Evolutionary conservation across 106 monocot species (phyloP), one percentile per base, ranked within the genome.

Genomic region (Hemerocallis citrina): DNA sequence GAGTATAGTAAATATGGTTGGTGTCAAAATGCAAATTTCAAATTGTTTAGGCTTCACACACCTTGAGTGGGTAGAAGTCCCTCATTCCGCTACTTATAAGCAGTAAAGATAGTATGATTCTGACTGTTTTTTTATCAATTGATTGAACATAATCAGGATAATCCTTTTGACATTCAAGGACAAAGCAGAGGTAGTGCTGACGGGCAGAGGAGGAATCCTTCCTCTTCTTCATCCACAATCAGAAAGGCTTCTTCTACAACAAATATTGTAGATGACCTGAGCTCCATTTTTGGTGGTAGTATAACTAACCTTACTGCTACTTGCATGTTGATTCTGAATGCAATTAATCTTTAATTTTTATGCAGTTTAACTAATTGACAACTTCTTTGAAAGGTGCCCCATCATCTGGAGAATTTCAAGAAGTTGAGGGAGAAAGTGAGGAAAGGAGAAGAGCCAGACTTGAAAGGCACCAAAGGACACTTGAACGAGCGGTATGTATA

Each of bases 261-360:
- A 45, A 91, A 88, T 59, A 74, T 94, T 65, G 81, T 79, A 21
- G 96, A 91, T 82, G 96, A 96, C 34, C 63, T 96, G 30, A 52
- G 64, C 52, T 82, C 96, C 6, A 83, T 96, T 67, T 91, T 96
- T 77, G 86, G 86, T 72, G 90, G 96, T 91, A 81, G 52, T 42
- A 37, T 41, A 50, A 16, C 3, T 64, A 23, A 21, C 56, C 37
- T 17, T 52, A 32, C 34, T 45, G 56, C 30, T 6, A 13, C 32
- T 24, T 34, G 27, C 25, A 17, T 3, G 17, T 48, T 58, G 19
- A 31, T 15, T 31, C n/a, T 50, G 56, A 8, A 25, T 37, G 20
- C 19, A 62, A 22, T 41, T 56, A 22, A 1, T 40, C 4, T n/a
- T 27, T 54, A 39, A 13, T 31, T 30, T n/a, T 30, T 20, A 17